These are phyloP conservation scores for Paecilomyces niveus DNA, from an alignment of 2,329 filamentous ascomycete genomes.

Conservation along the genomic window DNA sequence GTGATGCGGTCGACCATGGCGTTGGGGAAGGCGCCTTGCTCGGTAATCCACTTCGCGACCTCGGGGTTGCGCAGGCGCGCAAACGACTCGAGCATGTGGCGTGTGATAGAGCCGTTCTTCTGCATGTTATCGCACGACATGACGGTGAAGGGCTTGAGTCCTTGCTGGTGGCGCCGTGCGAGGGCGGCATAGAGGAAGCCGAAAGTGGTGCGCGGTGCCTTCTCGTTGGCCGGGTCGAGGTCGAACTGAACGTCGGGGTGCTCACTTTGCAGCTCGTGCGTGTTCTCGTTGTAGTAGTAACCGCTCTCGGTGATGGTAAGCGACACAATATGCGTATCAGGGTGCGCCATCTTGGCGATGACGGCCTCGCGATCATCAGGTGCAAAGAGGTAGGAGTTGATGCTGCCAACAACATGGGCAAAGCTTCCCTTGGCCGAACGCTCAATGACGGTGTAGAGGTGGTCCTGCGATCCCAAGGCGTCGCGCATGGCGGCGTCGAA, in stretches of 20 bases:
- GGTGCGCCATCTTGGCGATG: conserved; percentile 49
- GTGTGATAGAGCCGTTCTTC: conserved; percentile 49
- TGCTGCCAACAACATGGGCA: conserved; percentile 45
- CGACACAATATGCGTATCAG: conserved; percentile 49
- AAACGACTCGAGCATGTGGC: conserved; percentile 46
- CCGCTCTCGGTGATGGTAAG: conserved; percentile 51
- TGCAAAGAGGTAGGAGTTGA: conserved; percentile 47
- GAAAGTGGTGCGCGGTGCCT: conserved; percentile 42
- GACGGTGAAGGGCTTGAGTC: conserved; percentile 48
- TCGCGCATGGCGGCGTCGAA: conserved; percentile 48
- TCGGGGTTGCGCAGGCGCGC: conserved; percentile 42
- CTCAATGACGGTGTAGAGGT: conserved; percentile 49
- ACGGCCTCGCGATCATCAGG: conserved; percentile 47
- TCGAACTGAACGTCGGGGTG: conserved; percentile 46
- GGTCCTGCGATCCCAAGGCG: conserved; percentile 41
- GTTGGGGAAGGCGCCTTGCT: conserved; percentile 47
- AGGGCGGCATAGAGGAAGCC: conserved; percentile 49
- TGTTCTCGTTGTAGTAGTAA: conserved; percentile 54
- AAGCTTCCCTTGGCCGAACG: conserved; percentile 46
- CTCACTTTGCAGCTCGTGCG: conserved; percentile 45
- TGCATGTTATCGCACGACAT: conserved; percentile 53
- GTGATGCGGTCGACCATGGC: conserved; percentile 52
- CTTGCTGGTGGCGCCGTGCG: conserved; percentile 38
- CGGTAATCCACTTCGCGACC: conserved; percentile 44
- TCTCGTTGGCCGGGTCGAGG: conserved; percentile 35